Base-by-base conservation (phyloP, 2,329 filamentous ascomycete genomes). In the Pseudogymnoascus verrucosus region DNA sequence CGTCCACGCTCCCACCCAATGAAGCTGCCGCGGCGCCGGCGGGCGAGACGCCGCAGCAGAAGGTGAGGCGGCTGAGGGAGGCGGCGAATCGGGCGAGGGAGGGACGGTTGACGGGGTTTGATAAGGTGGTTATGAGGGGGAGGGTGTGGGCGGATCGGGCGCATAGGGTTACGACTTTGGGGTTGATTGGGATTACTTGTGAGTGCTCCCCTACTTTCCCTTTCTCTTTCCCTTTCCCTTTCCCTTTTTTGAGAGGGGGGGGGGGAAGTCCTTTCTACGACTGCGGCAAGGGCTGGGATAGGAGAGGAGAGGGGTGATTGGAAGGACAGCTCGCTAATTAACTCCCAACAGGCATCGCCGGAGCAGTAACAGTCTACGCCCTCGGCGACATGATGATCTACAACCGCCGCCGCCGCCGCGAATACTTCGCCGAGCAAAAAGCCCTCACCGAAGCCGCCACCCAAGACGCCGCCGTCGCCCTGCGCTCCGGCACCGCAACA, bases 341-440 rank as follows among this genome's bases (percentile, higher is more conserved):
- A 28, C 19, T 11, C 3, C 36, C 4, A 19, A 66, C 72, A 83
- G 86, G 85, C 64, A 76, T 88, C 66, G 80, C 82, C 61, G 83
- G 80, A 68, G 81, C 82, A 44, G 80, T 88, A 51, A 85, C 85
- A 39, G 79, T 84, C 40, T 87, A 88, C 72, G 85, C 86, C 8
- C 80, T 87, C 67, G 80, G 83, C 65, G 86, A 88, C 70, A 83
- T 89, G 78, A 79, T 89, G 64, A 75, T 87, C 65, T 86, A 89
- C 76, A 89, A 89, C 74, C 82, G 87, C 63, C 79, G 82, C 64
- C 86, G 88, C 77, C 79, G 82, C 64, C 79, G 79, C 39, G 83
- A 88, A 66, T 89, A 81, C 78, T 80, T 86, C 66, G 80, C 86
- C 70, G 69, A 73, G 66, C 70, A 73, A 63, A 76, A 81, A 68